Percentiles rank a stretch among this genome's conserved stretches.
Evolutionary conservation across 75 land plant species (phyloP).

Genomic region (Chamaecyparis obtusa): DNA sequence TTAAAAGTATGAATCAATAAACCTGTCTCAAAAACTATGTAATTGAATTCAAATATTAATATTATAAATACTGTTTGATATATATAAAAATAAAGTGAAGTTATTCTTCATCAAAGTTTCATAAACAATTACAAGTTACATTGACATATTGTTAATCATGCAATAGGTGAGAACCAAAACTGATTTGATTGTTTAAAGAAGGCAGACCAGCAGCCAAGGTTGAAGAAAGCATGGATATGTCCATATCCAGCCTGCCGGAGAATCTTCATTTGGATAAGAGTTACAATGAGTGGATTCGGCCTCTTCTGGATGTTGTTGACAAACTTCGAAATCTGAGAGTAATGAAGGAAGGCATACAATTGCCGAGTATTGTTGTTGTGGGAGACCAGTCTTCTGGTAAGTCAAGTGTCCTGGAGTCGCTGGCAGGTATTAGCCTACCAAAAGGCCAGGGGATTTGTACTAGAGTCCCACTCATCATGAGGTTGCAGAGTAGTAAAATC

Average conservation of each 20-base stretch:
- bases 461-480: constrained; percentile 57
- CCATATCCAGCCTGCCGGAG: neutral
- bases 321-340: constrained; percentile 25
- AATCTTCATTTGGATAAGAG: neutral
- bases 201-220: neutral
- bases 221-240: neutral
- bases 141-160: too few species aligned
- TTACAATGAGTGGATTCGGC: constrained; percentile 21
- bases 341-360: constrained; percentile 54
- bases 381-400: constrained; percentile 72
- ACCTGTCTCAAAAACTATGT: too few species aligned
- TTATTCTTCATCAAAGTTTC: too few species aligned
- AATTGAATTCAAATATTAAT: too few species aligned
- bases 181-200: neutral
- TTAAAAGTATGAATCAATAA: too few species aligned
- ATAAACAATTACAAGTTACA: too few species aligned
- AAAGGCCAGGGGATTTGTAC: constrained; percentile 64
- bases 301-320: constrained; percentile 30
- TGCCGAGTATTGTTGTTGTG: constrained; percentile 68
- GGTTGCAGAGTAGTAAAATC: constrained; percentile 23
- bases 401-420: constrained; percentile 62
- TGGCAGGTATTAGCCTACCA: constrained; percentile 55
- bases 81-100: too few species aligned
- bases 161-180: too few species aligned
- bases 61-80: too few species aligned